A percentile compares a stretch with the other conserved stretches of the same genome.
These are phyloP conservation scores for Stagonosporopsis rhizophila DNA, from an alignment of 2,329 filamentous ascomycete species.

Conservation along the genomic window DNA sequence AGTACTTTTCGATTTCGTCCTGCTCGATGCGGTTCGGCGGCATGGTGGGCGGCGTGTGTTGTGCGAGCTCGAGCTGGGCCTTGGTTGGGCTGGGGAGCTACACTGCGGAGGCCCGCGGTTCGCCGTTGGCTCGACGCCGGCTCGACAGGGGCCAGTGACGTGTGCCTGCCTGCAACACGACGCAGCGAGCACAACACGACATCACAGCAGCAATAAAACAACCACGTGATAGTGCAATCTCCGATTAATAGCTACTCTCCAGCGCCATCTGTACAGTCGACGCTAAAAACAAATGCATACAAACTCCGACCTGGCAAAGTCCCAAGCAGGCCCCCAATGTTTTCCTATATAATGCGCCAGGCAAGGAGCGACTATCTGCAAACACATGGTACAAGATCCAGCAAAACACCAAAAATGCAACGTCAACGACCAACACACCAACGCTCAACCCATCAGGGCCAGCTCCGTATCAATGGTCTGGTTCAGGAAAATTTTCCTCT, in stretches of 20 bases:
- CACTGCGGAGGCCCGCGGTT: conserved; percentile 2
- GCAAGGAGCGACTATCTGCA: conserved; percentile 16
- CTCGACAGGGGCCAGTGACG: background rate
- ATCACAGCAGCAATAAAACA: background rate
- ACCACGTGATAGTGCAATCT: background rate
- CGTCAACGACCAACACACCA: conserved; percentile 18
- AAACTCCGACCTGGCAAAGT: conserved; percentile 10
- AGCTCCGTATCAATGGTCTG: conserved; percentile 91
- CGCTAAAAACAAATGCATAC: conserved; percentile 1
- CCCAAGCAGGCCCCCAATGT: conserved; percentile 6
- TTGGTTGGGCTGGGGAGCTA: conserved; percentile 5
- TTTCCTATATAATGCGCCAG: conserved; percentile 15
- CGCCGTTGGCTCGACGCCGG: too few relatives aligned
- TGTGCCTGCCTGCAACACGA: too few relatives aligned
- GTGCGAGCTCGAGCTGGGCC: background rate
- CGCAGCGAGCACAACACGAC: background rate
- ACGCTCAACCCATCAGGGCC: conserved; percentile 79
- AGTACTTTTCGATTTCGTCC: conserved; percentile 78
- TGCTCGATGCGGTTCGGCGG: conserved; percentile 68
- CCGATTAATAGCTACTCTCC: conserved; percentile 14
- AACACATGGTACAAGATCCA: conserved; percentile 13
- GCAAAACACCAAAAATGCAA: conserved; percentile 29
- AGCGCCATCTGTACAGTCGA: conserved; percentile 8
- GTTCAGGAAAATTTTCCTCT: conserved; percentile 89
- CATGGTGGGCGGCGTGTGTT: conserved; percentile 32